A percentile compares a stretch with the other conserved stretches of the same genome.
Conservation (phyloP, 2,329 filamentous ascomycete genomes). For the Alternaria triticimaculans region DNA sequence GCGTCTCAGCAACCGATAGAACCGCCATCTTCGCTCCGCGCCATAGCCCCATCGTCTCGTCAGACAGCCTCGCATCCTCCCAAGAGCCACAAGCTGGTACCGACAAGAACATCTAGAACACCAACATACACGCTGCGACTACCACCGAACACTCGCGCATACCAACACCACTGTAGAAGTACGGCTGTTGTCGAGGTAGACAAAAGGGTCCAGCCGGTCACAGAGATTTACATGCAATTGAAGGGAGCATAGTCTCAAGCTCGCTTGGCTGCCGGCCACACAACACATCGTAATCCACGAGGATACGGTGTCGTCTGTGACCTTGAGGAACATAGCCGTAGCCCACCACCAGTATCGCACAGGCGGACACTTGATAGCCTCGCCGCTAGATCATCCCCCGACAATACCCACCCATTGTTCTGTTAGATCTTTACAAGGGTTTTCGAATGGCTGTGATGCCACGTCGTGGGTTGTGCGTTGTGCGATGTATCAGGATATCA, state of each 20-base stretch:
- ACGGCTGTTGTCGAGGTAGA: background rate
- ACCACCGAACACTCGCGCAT: background rate
- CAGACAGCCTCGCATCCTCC: conserved; percentile 55
- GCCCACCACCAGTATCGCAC: too few relatives aligned
- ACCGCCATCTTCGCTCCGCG: conserved; percentile 61
- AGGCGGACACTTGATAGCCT: too few relatives aligned
- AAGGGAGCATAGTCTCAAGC: background rate
- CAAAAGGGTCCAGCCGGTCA: background rate
- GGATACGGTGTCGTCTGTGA: conserved; percentile 64
- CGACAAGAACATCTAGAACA: conserved; percentile 14
- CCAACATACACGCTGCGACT: background rate
- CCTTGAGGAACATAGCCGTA: conserved; percentile 57
- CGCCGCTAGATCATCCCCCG: too few relatives aligned
- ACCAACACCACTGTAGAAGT: background rate
- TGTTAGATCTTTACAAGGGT: too few relatives aligned
- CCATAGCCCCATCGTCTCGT: conserved; percentile 57
- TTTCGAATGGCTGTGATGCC: too few relatives aligned
- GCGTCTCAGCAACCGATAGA: conserved; percentile 57
- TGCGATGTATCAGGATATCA: too few relatives aligned
- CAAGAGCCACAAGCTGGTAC: conserved; percentile 56
- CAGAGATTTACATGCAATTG: background rate
- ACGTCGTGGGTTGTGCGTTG: too few relatives aligned
- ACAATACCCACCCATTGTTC: too few relatives aligned
- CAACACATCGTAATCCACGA: conserved; percentile 55
- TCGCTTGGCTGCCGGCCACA: background rate